Conservation (phyloP, 257 asterid genomes). For the Nicotiana undulata region DNA sequence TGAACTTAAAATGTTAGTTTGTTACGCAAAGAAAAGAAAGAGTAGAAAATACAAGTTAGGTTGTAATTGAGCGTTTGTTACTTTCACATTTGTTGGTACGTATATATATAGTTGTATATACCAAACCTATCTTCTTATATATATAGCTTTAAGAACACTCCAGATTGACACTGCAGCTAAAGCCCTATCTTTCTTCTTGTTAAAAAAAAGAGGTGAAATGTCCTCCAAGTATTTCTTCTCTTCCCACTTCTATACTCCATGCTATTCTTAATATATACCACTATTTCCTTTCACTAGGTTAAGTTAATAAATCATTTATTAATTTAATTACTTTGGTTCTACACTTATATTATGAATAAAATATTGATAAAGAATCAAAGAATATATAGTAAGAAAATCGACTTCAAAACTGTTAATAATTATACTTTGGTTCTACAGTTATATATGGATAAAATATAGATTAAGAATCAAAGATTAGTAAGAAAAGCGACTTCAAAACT, state of each 20-base stretch:
- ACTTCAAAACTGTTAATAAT: background rate
- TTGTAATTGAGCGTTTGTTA: slow-evolving; percentile 26
- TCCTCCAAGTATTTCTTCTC: slow-evolving; percentile 34
- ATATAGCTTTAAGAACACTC: slow-evolving; percentile 59
- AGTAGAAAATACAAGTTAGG: slow-evolving; percentile 11
- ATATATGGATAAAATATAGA: background rate
- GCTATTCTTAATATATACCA: background rate
- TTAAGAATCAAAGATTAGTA: background rate
- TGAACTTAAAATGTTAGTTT: background rate
- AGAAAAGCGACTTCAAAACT: background rate
- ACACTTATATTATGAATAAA: background rate
- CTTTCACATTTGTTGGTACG: slow-evolving; percentile 57
- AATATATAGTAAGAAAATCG: background rate
- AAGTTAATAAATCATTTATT: background rate
- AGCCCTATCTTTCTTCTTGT: slow-evolving; percentile 9
- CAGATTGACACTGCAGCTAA: slow-evolving; percentile 44
- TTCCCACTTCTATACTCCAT: slow-evolving; percentile 64
- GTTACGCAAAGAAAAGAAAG: slow-evolving; percentile 8
- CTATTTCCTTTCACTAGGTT: background rate
- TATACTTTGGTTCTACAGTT: background rate
- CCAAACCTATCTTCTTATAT: background rate
- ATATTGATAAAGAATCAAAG: background rate
- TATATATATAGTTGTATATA: slow-evolving; percentile 7
- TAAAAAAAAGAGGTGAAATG: slow-evolving; percentile 64
- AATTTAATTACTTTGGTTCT: background rate